Base-by-base conservation (phyloP, 2,329 filamentous ascomycete species). In the Coniochaeta ligniaria region DNA sequence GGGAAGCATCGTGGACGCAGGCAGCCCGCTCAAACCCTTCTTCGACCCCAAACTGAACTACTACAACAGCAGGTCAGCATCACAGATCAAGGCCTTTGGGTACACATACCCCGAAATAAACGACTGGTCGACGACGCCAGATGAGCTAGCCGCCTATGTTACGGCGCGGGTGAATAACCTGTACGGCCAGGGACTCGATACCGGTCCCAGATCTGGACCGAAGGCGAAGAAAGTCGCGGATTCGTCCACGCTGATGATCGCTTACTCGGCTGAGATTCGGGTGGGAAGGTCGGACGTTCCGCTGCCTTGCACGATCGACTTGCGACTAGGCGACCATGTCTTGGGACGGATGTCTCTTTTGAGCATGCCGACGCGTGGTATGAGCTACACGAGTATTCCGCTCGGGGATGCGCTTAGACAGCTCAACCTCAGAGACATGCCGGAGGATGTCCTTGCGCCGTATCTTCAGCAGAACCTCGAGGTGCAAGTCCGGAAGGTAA, bases 71-170 rank as follows among this genome's bases (percentile, higher is more conserved):
- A 67, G 67, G 20, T 70, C 69, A 17, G 71, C 70, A 17, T 63
- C 64, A 12, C 59, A 65, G 5, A 68, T 69, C 50, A 66, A 71
- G 24, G 66, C 17, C 8, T 74, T 78, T 60, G 76, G 76, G 22
- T 78, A 79, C 66, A 76, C 73, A 5, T 77, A 77, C 63, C 71
- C 70, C 2, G 74, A 76, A 61, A 69, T 80, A 31, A 62, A 70
- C 60, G 71, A 74, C 66, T 83, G 84, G 63, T 79, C 76, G 31
- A 83, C 85, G 72, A 80, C 80, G 3, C 74, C 82, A 1, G 78
- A 84, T 61, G 78, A 86, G 65, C 71, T 91, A 52, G 78, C 80
- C 35, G 81, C 81, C 61, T 87, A 88, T 66, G 77, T 91, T 35
- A 80, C 84, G 41, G 80, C 83, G 0, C 81, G 85, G 7, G 81